Base-by-base conservation (phyloP, 495 filamentous ascomycete genomes). In the Xylaria grammica region DNA sequence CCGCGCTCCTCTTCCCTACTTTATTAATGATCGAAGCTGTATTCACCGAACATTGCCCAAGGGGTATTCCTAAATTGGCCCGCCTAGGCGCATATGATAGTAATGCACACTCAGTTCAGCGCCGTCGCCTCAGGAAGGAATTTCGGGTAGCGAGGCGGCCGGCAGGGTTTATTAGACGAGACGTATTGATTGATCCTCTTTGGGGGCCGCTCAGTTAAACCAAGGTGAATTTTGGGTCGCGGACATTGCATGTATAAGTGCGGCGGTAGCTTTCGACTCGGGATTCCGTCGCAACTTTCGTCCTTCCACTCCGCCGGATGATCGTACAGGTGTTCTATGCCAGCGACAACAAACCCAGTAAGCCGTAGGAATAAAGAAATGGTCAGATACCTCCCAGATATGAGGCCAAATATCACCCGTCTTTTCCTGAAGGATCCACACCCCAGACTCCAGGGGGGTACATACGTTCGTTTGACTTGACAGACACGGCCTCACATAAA, bases 371-470 rank as follows among this genome's bases (percentile, higher is more conserved):
- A n/a, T n/a, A n/a, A 34, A 51, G 44, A 42, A 40, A 57, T 58
- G 62, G 42, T 50, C 44, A 45, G 61, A 56, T 32, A 26, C 49
- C 27, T 62, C 19, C 34, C 49, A 1, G 20, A 48, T 45, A 56
- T 46, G 52, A 54, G 60, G 36, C n/a, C 50, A 24, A 48, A 36
- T 63, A 53, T 56, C 52, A 17, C 56, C 52, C 52, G 61, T 63
- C 51, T 40, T 49, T 46, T 62, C 19, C 17, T 48, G 52, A 54
- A 63, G 61, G 61, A 63, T 63, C 51, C 36, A 29, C 42, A 55
- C 27, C 51, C 61, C 40, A 49, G 51, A 29, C 61, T 49, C 56
- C 61, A 63, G 61, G 61, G 61, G 61, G 40, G 40, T 46, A 40
- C 29, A 30, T 34, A 27, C 13, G 38, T 63, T 32, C 29, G 40